Base-by-base conservation (phyloP, 352 stramenopile species). In the Achlya hypogyna region DNA sequence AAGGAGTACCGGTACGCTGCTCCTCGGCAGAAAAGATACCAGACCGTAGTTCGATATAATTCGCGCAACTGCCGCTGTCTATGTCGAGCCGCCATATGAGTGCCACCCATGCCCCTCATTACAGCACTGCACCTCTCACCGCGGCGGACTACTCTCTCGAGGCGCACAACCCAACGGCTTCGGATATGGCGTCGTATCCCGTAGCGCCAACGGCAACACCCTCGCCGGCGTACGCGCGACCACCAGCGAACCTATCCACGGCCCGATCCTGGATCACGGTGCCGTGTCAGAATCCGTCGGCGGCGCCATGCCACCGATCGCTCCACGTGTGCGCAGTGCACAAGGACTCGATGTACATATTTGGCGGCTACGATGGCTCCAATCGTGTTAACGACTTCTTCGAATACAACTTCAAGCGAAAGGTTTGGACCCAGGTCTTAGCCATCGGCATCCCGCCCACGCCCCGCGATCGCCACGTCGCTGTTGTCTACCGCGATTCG, bases 331-430 rank as follows among this genome's bases (percentile, higher is more conserved):
- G 91, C 45, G 91, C 91, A 10, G 77, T 96, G 22, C 83, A 81
- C 65, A 90, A 95, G 51, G 82, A 98, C 73, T 95, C 78, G 69
- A 78, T 98, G 65, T 98, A 97, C 69, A 83, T 96, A 31, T 96
- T 97, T 68, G 89, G 88, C 70, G 88, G 93, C 43, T 98, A 98
- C 75, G 93, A 97, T 71, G 93, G 93, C 1, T 88, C 78, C 10
- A 93, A 91, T 71, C 86, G 93, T 51, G 84, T 97, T 51, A 97
- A 98, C 73, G 93, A 98, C 75, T 97, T 97, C 70, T 96, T 95
- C 71, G 78, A 91, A 63, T 98, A 96, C 79, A 89, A 88, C 72
- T 96, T 97, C 64, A 87, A 80, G 62, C 82, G 81, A 65, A 89
- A 88, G 53, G 66, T 83, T 31, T 94, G 85, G 85, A 78, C 82